Conservation (phyloP, 2,329 filamentous ascomycete genomes). For the Hymenoscyphus infarciens region DNA sequence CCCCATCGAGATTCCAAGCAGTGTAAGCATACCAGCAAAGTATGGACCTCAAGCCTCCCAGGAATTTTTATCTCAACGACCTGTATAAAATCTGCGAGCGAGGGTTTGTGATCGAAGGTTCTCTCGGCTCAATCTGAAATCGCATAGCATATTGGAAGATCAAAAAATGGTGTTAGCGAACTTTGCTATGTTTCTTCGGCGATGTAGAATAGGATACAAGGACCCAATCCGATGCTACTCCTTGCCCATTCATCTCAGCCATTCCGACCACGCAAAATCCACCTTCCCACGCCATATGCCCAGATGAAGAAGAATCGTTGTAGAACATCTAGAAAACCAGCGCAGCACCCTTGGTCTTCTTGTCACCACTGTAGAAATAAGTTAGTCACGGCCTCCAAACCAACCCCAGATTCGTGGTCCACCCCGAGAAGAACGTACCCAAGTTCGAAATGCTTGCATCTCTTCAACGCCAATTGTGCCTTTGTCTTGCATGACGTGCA, state of each 20-base stretch:
- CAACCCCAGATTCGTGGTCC: too few species aligned
- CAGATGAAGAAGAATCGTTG: conserved; percentile 28
- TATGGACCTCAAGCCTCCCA: neutral
- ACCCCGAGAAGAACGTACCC: conserved; percentile 61
- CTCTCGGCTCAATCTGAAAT: neutral
- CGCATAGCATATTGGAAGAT: neutral
- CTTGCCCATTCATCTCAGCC: conserved; percentile 26
- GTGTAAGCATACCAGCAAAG: neutral
- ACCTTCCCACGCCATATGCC: conserved; percentile 26
- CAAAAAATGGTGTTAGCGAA: conserved; percentile 28
- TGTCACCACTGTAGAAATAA: conserved; percentile 77
- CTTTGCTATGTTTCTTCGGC: conserved; percentile 34
- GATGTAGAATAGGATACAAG: conserved; percentile 33
- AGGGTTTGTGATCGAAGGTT: neutral
- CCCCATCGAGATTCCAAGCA: neutral
- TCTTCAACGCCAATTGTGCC: conserved; percentile 96
- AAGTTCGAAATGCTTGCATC: conserved; percentile 99
- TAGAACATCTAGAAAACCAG: conserved; percentile 85
- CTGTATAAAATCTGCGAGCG: neutral
- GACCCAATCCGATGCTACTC: conserved; percentile 23
- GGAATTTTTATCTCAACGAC: neutral
- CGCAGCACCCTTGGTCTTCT: conserved; percentile 99
- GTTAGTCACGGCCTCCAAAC: conserved; percentile 38
- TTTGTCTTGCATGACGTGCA: conserved; percentile 98
- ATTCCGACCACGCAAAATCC: conserved; percentile 31